Base-by-base conservation (phyloP, 2,329 filamentous ascomycete genomes). In the Hymenoscyphus linearis region DNA sequence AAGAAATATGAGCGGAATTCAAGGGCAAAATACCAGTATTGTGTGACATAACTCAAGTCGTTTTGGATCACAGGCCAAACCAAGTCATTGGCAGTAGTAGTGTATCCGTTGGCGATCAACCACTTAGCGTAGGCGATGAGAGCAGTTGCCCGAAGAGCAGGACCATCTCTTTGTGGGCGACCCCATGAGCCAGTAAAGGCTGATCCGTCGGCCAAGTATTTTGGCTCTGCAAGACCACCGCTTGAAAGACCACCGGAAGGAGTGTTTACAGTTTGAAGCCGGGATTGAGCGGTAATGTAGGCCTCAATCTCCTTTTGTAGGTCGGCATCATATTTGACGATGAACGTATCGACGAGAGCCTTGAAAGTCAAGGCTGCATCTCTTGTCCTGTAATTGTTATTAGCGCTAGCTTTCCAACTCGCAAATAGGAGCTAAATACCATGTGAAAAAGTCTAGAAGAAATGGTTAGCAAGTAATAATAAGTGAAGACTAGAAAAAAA, bases 81-180 rank as follows among this genome's bases (percentile, higher is more conserved):
- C 68, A 87, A 85, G 27, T 75, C 71, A 13, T 70, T 72, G 0
- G 78, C 79, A 10, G 74, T 74, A 3, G 73, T 74, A 12, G 70
- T 71, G 56, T 79, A 74, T 9, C 85, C 87, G 64, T 90, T 88
- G 52, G 76, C 76, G 56, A 91, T 76, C 31, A 93, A 77, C 84
- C 88, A 91, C 69, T 87, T 85, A 6, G 87, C 83, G 71, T 93
- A 95, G 0, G 80, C 79, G 59, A 89, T 87, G 69, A 95, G 74
- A 2, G 90, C 84, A 53, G 85, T 90, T 1, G 89, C 90, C 57
- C 91, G 82, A 44, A 95, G 81, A 25, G 90, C 85, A 26, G 91
- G 90, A 0, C 90, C 90, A 74, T 95, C 90, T 50, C 88, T 81
- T 74, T 95, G 90, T 13, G 90, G 90, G 22, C 90, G 84, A 31